Evolutionary conservation across 495 filamentous ascomycete genomes (phyloP), one percentile per base, ranked within the genome.

Genomic region (Platismatia glauca): DNA sequence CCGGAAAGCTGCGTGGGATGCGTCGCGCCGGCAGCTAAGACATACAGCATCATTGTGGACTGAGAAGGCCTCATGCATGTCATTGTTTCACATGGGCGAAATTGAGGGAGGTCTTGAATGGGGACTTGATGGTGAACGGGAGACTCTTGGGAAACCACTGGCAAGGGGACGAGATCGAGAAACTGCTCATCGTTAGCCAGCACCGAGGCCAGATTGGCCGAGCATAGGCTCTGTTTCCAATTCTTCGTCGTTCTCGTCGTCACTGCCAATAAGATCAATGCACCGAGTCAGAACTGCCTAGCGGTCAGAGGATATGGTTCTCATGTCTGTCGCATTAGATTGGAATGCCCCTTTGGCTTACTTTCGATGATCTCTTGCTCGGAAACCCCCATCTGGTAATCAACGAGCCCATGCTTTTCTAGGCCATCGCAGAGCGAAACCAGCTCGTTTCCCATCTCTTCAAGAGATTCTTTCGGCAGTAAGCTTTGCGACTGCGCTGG

Each of bases 381-480:
- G 83, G 89, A 93, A 53, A 97, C 89, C 5, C 94, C 94, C 77
- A 96, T 94, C 69, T 97, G 87, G 72, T 97, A 98, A 75, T 98
- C 94, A 9, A 98, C 93, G 33, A 98, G 76, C 20, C 94, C 94
- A 67, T 95, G 84, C 60, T 85, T 83, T 70, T 97, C 94, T 60
- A 98, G 80, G 43, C 81, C 81, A 72, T 98, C 93, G 71, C 92
- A 94, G 24, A 94, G 77, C 57, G 84, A 81, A 57, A 96, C 82
- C 43, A 97, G 71, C 64, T 95, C 86, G 57, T 86, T 84, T 55
- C 89, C 91, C 83, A 97, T 86, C 63, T 82, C 84, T 63, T 89
- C 84, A 62, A 98, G 78, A 18, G 77, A 81, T 9, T 89, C 87
- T 67, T 80, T 75, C 52, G 77, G 77, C 63, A 97, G 78, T 5